Evolutionary conservation across 805 yeast genomes (phyloP).

Genomic region (Saccharomycopsis javanensis): DNA sequence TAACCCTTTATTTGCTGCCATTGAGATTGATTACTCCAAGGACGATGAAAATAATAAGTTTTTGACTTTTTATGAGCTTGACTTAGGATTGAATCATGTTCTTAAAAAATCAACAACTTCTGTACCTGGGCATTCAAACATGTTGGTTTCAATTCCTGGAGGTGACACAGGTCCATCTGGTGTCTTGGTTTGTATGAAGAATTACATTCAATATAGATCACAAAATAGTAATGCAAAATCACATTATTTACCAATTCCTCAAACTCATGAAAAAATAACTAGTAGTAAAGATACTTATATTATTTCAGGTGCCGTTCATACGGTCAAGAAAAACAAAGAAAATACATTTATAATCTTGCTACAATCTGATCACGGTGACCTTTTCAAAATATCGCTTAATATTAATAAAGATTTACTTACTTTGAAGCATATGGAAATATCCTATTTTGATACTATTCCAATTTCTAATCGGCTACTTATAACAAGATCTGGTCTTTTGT

Average conservation of each 20-base stretch:
- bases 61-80: conserved; percentile 69
- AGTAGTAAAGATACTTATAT: conserved; percentile 28
- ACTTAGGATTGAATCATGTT: conserved; percentile 75
- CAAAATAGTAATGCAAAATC: conserved; percentile 26
- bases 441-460: conserved; percentile 74
- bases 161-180: conserved; percentile 66
- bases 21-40: conserved; percentile 48
- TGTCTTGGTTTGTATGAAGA: conserved; percentile 51
- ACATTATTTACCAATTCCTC: conserved; percentile 47
- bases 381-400: conserved; percentile 55
- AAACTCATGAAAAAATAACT: conserved; percentile 16
- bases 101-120: conserved; percentile 39
- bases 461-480: conserved; percentile 45
- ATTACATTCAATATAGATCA: conserved; percentile 42
- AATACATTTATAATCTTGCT: conserved; percentile 52
- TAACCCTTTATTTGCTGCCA: conserved; percentile 75
- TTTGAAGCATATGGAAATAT: conserved; percentile 37
- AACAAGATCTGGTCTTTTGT: conserved; percentile 67
- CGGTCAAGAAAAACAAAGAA: conserved; percentile 36
- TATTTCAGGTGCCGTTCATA: conserved; percentile 54
- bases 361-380: conserved; percentile 66
- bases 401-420: conserved; percentile 27
- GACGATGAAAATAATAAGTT: conserved; percentile 35
- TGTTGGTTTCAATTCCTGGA: conserved; percentile 62
- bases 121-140: conserved; percentile 35